phyloP scores from a whole-genome alignment of 2,329 filamentous ascomycete genomes.

The Plectosphaerella sp. region DNA sequence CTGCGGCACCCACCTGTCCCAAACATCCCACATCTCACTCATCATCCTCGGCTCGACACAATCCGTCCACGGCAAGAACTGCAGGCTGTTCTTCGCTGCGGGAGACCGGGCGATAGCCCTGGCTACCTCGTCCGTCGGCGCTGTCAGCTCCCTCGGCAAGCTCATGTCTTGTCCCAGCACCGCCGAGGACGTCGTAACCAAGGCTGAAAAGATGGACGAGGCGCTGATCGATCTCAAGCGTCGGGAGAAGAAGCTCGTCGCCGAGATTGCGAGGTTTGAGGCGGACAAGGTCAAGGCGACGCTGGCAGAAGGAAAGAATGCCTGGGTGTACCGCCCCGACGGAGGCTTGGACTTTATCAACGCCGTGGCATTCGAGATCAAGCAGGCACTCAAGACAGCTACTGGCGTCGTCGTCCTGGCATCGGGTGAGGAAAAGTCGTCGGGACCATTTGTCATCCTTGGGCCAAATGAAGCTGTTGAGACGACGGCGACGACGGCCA shows the following conservation, averaged over 20 bases:
- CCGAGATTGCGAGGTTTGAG: constrained; percentile 22
- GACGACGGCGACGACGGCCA: constrained; percentile 9
- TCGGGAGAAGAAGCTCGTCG: constrained; percentile 19
- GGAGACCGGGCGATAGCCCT: constrained; percentile 21
- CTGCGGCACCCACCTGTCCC: constrained; percentile 23
- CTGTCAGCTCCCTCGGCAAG: constrained; percentile 16
- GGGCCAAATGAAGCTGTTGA: constrained; percentile 18
- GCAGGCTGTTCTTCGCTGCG: constrained; percentile 21
- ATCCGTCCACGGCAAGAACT: constrained; percentile 24
- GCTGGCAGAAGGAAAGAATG: constrained; percentile 13
- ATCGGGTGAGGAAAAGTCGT: constrained; percentile 16
- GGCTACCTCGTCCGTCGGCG: constrained; percentile 16
- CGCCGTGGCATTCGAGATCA: constrained; percentile 17
- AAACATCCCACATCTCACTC: constrained; percentile 24
- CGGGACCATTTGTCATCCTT: constrained; percentile 18
- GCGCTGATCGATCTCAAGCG: constrained; percentile 14
- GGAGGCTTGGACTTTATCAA: constrained; percentile 24
- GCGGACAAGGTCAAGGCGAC: constrained; percentile 14
- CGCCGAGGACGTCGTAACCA: constrained; percentile 14
- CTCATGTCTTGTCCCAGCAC: constrained; percentile 17
- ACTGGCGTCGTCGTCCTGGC: constrained; percentile 17
- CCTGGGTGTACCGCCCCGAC: constrained; percentile 17
- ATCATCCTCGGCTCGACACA: constrained; percentile 21
- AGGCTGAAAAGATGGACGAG: constrained; percentile 10
- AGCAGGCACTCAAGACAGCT: constrained; percentile 11